Evolutionary conservation across 2,329 filamentous ascomycete genomes (phyloP), one percentile per base, ranked within the genome.

Genomic region (Diaporthe velutina): DNA sequence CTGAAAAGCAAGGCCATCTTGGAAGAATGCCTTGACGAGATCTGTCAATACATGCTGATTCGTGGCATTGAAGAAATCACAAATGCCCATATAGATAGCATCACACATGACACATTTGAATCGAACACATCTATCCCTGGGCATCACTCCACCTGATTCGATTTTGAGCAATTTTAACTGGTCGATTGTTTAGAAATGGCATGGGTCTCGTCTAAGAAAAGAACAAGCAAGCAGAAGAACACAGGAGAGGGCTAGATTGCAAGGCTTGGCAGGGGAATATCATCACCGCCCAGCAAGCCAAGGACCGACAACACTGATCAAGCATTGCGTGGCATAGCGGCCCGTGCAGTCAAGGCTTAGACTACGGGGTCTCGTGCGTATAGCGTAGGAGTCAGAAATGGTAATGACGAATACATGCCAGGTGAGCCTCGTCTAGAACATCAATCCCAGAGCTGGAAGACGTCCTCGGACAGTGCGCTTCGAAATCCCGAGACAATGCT

Each of bases 221-320:
- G 58, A 64, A 64, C n/a, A 45, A 13, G 30, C 9, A 25, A n/a
- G n/a, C n/a, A n/a, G n/a, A n/a, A n/a, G 8, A 38, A 30, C 15
- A 45, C 45, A 15, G 38, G 15, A 30, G 58, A 30, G 58, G 38
- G 15, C 35, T 9, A 64, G 25, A 48, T 64, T 64, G 40, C 8
- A 64, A 64, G 25, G 15, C 60, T 64, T 64, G 60, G 60, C 60
- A 48, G 40, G 60, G 60, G 40, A 30, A 33, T 17, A 30, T 64
- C 60, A 48, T 33, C n/a, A 48, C 25, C 33, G 8, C 28, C 60
- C 28, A 17, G 25, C 25, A 33, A 45, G 60, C 38, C 19, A 64
- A 60, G 60, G 33, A n/a, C 19, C 25, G 17, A 4, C 38, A 33
- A 15, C 17, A 25, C 22, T 40, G 19, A 48, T 64, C 60, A 48